Conservation (phyloP, 108 stramenopile species). For the Discostella stelligeroides region DNA sequence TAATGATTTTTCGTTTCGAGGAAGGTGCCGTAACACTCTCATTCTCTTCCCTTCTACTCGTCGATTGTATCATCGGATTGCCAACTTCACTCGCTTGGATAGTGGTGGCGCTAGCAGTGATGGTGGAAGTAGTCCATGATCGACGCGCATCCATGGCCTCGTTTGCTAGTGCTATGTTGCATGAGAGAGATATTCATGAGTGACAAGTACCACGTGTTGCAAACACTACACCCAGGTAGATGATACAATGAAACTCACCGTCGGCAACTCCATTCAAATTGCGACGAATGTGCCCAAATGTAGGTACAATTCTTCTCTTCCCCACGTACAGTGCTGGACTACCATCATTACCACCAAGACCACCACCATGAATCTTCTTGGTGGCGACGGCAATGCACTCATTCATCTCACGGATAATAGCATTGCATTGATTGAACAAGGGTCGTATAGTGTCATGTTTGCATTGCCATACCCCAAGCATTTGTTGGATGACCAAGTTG, state of each 20-base stretch:
- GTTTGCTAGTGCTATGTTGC: conserved; percentile 60
- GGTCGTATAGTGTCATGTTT: conserved; percentile 54
- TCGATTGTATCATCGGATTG: neutral
- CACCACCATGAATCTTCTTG: no score
- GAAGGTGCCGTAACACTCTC: neutral
- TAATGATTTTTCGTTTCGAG: conserved; percentile 11
- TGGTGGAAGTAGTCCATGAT: conserved; percentile 29
- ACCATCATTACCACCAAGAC: no score
- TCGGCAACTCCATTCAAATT: conserved; percentile 72
- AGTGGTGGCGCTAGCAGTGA: no score
- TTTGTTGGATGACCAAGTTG: conserved; percentile 76
- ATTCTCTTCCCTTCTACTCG: conserved; percentile 4
- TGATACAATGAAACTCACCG: conserved; percentile 33
- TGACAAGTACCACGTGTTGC: conserved; percentile 46
- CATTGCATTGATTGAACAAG: conserved; percentile 32
- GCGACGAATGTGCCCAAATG: conserved; percentile 73
- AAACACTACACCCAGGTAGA: neutral
- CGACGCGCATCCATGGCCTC: conserved; percentile 73
- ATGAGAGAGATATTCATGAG: neutral
- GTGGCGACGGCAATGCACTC: neutral
- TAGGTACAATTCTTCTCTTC: conserved; percentile 1
- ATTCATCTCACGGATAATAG: conserved; percentile 3
- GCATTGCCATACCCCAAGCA: conserved; percentile 64
- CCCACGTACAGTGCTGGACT: no score
- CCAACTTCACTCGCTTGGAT: no score